phyloP scores from a whole-genome alignment of 2,329 filamentous ascomycete genomes.

The Aspergillus terreus region DNA sequence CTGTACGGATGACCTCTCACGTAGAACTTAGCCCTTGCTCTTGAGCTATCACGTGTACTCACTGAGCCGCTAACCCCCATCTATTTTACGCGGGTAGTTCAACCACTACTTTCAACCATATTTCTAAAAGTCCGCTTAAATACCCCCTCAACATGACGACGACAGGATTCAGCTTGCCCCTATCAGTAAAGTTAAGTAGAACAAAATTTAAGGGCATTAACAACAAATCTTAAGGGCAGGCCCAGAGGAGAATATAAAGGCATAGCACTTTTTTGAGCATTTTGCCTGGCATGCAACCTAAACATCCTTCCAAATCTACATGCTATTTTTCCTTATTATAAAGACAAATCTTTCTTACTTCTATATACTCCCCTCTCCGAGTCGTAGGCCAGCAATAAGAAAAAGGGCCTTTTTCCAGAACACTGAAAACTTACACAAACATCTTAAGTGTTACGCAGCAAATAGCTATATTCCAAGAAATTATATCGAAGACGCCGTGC shows the following conservation, averaged over 20 bases:
- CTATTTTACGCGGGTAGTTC: conserved; percentile 5
- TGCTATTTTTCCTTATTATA: neutral
- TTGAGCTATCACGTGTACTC: neutral
- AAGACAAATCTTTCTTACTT: neutral
- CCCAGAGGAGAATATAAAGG: neutral
- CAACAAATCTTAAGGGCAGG: neutral
- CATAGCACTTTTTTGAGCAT: neutral
- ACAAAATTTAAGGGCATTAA: no score
- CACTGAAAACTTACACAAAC: neutral
- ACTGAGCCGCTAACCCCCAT: conserved; percentile 1
- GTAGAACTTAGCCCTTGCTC: neutral
- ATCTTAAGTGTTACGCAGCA: neutral
- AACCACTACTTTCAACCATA: neutral
- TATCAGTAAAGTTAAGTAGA: no score
- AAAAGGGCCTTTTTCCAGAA: neutral
- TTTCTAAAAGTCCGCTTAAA: neutral
- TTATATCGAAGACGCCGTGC: neutral
- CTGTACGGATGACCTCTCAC: neutral
- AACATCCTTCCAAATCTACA: conserved; percentile 1
- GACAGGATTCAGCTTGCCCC: conserved; percentile 1
- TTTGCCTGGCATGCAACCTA: neutral
- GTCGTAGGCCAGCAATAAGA: neutral
- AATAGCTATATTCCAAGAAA: neutral
- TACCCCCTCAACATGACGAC: neutral
- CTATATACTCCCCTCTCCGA: neutral